These are phyloP conservation scores for Mycena vulgaris DNA, from an alignment of 768 basidiomycete species.

Conservation along the genomic window DNA sequence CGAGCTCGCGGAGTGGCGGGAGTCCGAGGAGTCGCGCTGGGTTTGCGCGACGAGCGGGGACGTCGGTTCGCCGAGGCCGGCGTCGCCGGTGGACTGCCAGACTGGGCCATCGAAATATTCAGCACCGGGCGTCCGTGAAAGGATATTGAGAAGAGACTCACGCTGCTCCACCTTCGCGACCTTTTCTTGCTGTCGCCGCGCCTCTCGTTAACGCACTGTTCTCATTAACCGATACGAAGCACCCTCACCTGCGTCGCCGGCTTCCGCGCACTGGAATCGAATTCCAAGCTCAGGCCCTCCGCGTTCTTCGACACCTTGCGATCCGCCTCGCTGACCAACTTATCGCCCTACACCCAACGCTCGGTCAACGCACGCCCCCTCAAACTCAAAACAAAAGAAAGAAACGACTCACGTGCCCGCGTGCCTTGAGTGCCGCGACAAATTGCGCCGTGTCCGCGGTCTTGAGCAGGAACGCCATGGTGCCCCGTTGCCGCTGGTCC, in stretches of 20 bases:
- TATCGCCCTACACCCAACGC: constrained; percentile 4
- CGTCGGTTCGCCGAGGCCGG: constrained; percentile 17
- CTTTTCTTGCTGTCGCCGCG: constrained; percentile 20
- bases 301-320: constrained; percentile 38
- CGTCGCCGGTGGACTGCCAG: constrained; percentile 13
- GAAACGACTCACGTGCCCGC: constrained; percentile 31
- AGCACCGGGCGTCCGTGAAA: background rate
- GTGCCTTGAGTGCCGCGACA: constrained; percentile 27
- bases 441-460: constrained; percentile 22
- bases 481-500: background rate
- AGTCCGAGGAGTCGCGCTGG: background rate
- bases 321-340: constrained; percentile 26
- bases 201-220: background rate
- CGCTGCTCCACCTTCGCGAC: constrained; percentile 35
- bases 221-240: background rate
- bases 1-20: constrained; percentile 16
- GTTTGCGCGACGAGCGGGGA: constrained; percentile 20
- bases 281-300: constrained; percentile 28
- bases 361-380: background rate
- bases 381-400: too few species aligned
- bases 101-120: background rate
- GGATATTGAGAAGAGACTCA: background rate
- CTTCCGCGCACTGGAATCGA: constrained; percentile 3
- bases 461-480: constrained; percentile 27
- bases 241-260: constrained; percentile 34